Base-by-base conservation (phyloP, 1,139 yeast genomes). In the Magnusiomyces paraingens region DNA sequence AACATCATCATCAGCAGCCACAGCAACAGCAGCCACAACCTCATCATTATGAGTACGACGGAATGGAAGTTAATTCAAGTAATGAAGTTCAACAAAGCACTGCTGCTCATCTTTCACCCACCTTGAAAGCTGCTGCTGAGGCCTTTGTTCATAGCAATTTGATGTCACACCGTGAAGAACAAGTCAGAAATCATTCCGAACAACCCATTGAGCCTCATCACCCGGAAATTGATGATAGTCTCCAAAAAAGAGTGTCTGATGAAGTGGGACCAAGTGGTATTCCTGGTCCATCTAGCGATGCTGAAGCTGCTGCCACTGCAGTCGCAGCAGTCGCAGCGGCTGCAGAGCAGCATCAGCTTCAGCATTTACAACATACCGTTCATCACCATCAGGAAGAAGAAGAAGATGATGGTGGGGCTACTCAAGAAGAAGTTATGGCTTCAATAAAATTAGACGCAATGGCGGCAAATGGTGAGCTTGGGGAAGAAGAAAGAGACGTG, bases 71-170 rank as follows among this genome's bases (percentile, higher is more conserved):
- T 26, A 4, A 26, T 26, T 5, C 32, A 26, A 26, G 32, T 8
- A 26, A 26, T 26, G 32, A 26, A 26, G 32, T 26, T 26, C 32
- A 26, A 26, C 32, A 26, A 26, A 26, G 8, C 8, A 51, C 42
- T 45, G 53, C 38, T 21, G 49, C 11, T 40, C 49, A 21, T 26
- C 51, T 29, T 39, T 55, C 57, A 2, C 57, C 57, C 6, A 47
- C 57, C 2, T 52, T 55, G 11, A 55, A 55, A 46, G 55, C 53
- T 4, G 57, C 57, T 1, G 57, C 57, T 4, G 57, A 55, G 3
- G 57, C 57, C 1, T 55, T 55, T 49, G 57, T 55, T 15, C 53
- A 55, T 39, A 55, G 57, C 26, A 52, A 53, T 32, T 47, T 55
- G 43, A 22, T 47, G 14, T 12, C 43, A 2, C 46, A 21, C 20